These are phyloP conservation scores for Komagataella mondaviorum DNA, from an alignment of 805 yeast species.

Conservation along the genomic window DNA sequence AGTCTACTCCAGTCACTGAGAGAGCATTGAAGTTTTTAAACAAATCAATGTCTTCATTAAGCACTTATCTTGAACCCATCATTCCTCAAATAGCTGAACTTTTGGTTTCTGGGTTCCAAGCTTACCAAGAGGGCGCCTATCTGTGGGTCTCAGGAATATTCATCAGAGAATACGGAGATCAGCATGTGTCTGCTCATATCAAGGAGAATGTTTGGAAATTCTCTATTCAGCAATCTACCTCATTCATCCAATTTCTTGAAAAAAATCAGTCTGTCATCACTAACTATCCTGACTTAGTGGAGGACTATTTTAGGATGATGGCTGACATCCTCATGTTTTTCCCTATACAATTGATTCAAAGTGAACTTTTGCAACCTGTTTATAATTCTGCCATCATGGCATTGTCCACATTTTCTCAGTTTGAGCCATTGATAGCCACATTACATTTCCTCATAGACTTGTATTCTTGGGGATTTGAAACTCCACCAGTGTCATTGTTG, in stretches of 20 bases:
- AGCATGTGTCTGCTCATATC: conserved; percentile 23
- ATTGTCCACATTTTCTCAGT: conserved; percentile 41
- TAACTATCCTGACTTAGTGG: conserved; percentile 54
- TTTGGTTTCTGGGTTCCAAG: conserved; percentile 56
- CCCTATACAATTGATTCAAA: conserved; percentile 37
- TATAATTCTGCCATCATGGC: conserved; percentile 47
- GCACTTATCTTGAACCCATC: conserved; percentile 40
- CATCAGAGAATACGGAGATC: conserved; percentile 55
- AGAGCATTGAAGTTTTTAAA: conserved; percentile 58
- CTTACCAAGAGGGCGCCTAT: conserved; percentile 66
- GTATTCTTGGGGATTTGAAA: conserved; percentile 69
- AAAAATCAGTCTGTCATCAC: conserved; percentile 5
- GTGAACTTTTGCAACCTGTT: conserved; percentile 34
- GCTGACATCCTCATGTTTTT: conserved; percentile 66
- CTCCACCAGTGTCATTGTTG: conserved; percentile 66
- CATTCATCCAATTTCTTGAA: conserved; percentile 35
- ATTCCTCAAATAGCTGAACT: conserved; percentile 52
- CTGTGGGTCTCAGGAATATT: conserved; percentile 83
- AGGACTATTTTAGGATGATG: conserved; percentile 78
- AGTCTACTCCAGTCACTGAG: conserved; percentile 55
- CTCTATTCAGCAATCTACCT: conserved; percentile 48
- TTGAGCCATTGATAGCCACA: conserved; percentile 56
- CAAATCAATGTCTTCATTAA: conserved; percentile 49
- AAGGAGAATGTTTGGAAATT: conserved; percentile 61
- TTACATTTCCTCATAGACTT: conserved; percentile 74